Evolutionary conservation across 176 grass and related monocot genomes (phyloP), one percentile per base, ranked within the genome.

Genomic region (Avena atlantica): DNA sequence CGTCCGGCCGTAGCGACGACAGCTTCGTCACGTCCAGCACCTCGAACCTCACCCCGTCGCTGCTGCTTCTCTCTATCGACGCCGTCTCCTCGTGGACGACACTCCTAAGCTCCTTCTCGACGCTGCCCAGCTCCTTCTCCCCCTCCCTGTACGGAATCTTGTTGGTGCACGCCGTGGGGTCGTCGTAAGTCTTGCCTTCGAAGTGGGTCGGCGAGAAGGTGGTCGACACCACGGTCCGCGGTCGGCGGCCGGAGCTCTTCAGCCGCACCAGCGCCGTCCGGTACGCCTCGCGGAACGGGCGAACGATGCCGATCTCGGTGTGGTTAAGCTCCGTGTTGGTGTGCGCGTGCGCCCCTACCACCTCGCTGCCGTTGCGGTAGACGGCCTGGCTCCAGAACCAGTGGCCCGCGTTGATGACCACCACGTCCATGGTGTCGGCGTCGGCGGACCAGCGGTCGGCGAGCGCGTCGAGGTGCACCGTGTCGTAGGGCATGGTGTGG

Each of bases 21-120:
- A 94, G 45, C 86, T 88, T 91, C 8, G 94, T 96, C 62, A 96
- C 89, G 81, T 96, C 94, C n/a, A 94, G 60, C 24, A 88, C 81
- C 70, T 94, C 89, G 8, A 96, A 6, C 57, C 65, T 90, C 15
- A 83, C 66, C 60, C 19, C 19, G 19, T 12, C 8, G 15, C 74
- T 55, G 3, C 3, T 8, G 8, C 2, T 70, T n/a, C 13, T 76
- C 0, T 64, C 74, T 29, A n/a, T 78, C 3, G 74, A 21, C 7
- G 20, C 56, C n/a, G 78, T 80, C 82, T 94, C 94, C 25, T 97
- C 92, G 27, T 57, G 45, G 48, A 76, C 94, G 21, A 97, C 74
- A 20, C 61, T 87, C 74, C 94, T 63, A n/a, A 92, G 51, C 85
- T 88, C 55, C 16, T 65, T 56, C 9, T 89, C 88, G 17, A 78